Evolutionary conservation across 371 early-diverging fungal genomes (phyloP), one percentile per base, ranked within the genome.

Genomic region (Lichtheimia ornata): DNA sequence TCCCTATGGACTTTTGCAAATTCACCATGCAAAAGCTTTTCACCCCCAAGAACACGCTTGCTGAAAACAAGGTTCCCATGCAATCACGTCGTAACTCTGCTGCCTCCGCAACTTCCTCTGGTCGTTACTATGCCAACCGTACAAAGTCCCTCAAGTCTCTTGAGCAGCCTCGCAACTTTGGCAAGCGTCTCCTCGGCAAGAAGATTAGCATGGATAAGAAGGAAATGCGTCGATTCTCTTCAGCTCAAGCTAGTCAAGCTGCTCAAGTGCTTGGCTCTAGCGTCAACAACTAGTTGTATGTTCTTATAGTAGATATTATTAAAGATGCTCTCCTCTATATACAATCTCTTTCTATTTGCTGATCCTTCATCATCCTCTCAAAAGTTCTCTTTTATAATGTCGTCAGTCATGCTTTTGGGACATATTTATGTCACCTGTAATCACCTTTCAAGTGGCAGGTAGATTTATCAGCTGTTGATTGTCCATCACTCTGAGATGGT

Each of bases 1-100:
- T 85, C 61, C 89, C 89, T 50, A 66, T 89, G 62, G 89, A 89
- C 69, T 71, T 85, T 52, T 62, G 87, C 79, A 89, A 89, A 78
- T 89, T 89, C 58, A 83, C 70, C 53, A 83, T 89, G 76, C 85
- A 84, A 56, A 59, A 56, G n/a, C 2, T 71, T 70, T 82, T 83
- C 70, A 74, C 82, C 61, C 81, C 76, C 41, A 70, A 60, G 54
- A 58, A 45, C 18, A 50, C 56, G 20, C 53, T 58, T 18, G 61
- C 40, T 18, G 58, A 45, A 18, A 54, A 7, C 44, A 44, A 43
- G 67, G 63, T 51, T 54, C 65, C 61, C 22, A 69, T 67, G 63
- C 66, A 64, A 42, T 73, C 74, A 44, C 79, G 79, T 58, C 79
- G 79, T 62, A 67, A 74, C 42, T 79, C 78, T 59, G 78, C 73